These are phyloP conservation scores for Hapsidospora chrysogenum DNA, from an alignment of 495 filamentous ascomycete species.

Conservation along the genomic window DNA sequence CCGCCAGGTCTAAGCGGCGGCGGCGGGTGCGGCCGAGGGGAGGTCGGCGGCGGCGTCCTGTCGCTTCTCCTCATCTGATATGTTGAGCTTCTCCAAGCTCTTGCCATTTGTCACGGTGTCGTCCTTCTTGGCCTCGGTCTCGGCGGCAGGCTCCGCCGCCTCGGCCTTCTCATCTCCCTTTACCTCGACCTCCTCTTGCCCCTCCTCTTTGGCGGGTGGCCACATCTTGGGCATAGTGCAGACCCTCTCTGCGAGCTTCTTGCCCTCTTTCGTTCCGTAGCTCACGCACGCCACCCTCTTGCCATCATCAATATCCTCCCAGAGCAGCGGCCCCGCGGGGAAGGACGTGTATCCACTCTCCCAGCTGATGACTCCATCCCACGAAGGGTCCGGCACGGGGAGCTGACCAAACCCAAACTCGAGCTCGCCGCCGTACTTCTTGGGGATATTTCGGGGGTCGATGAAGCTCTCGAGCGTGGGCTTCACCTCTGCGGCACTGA, in stretches of 20 bases:
- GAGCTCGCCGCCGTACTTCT: slow-evolving; percentile 68
- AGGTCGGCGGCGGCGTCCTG: background rate
- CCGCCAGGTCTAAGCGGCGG: background rate
- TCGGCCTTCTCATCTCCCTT: slow-evolving; percentile 4
- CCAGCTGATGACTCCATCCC: slow-evolving; percentile 30
- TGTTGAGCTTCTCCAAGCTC: slow-evolving; percentile 10
- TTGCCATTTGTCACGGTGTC: slow-evolving; percentile 3
- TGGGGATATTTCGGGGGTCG: slow-evolving; percentile 63
- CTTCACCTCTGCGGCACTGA: slow-evolving; percentile 49
- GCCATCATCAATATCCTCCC: slow-evolving; percentile 23
- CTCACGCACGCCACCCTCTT: slow-evolving; percentile 25
- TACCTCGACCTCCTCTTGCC: slow-evolving; percentile 2
- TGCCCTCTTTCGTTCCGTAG: slow-evolving; percentile 19
- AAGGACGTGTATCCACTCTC: slow-evolving; percentile 27
- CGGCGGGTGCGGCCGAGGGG: slow-evolving; percentile 9
- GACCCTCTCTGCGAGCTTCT: slow-evolving; percentile 20
- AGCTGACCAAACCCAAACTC: slow-evolving; percentile 63
- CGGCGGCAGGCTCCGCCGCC: slow-evolving; percentile 4
- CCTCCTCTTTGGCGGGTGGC: slow-evolving; percentile 1
- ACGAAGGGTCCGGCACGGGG: slow-evolving; percentile 49
- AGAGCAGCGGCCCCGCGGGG: slow-evolving; percentile 31
- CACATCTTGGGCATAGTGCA: slow-evolving; percentile 25
- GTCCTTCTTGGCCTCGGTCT: background rate
- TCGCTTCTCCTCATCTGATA: slow-evolving; percentile 1
- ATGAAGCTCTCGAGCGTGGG: slow-evolving; percentile 64